Percentiles rank a stretch among this genome's conserved stretches.
Conservation (phyloP, 2,329 filamentous ascomycete species). For the Monilinia polystroma region DNA sequence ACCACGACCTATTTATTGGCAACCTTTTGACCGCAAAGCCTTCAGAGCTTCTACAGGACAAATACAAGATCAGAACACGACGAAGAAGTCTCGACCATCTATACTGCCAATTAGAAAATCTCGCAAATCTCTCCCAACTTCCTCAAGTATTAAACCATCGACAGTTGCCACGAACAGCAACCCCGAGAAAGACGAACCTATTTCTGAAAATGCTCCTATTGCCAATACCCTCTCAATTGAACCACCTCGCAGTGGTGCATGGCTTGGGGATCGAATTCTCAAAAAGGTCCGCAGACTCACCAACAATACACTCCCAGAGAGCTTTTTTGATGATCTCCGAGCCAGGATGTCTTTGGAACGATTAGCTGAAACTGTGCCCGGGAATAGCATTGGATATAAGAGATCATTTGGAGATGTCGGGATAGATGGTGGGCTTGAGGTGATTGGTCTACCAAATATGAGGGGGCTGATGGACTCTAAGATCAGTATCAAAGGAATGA, state of each 20-base stretch:
- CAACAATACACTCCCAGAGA: not conserved
- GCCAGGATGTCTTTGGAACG: conserved; percentile 11
- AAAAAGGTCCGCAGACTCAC: not conserved
- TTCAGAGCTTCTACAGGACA: conserved; percentile 22
- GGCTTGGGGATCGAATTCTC: conserved; percentile 8
- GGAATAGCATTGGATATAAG: conserved; percentile 19
- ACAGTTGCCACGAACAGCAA: not conserved
- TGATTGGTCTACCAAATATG: conserved; percentile 6
- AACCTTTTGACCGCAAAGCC: conserved; percentile 6
- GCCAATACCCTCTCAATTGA: not conserved
- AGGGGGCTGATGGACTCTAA: conserved; percentile 12
- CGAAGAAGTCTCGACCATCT: conserved; percentile 1
- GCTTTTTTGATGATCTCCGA: conserved; percentile 6
- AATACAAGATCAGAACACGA: conserved; percentile 3
- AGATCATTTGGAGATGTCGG: conserved; percentile 19
- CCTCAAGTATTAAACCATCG: not conserved
- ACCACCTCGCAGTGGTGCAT: not conserved
- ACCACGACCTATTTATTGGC: conserved; percentile 29
- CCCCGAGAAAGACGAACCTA: not conserved
- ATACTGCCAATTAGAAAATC: conserved; percentile 2
- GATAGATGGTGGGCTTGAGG: not conserved
- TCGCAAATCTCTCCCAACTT: conserved; percentile 16
- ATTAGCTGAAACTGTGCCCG: conserved; percentile 12
- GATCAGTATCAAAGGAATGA: conserved; percentile 19
- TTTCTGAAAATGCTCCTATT: not conserved